These are phyloP conservation scores for Nicotiana benthamiana DNA, from an alignment of 257 asterid species.

Conservation along the genomic window DNA sequence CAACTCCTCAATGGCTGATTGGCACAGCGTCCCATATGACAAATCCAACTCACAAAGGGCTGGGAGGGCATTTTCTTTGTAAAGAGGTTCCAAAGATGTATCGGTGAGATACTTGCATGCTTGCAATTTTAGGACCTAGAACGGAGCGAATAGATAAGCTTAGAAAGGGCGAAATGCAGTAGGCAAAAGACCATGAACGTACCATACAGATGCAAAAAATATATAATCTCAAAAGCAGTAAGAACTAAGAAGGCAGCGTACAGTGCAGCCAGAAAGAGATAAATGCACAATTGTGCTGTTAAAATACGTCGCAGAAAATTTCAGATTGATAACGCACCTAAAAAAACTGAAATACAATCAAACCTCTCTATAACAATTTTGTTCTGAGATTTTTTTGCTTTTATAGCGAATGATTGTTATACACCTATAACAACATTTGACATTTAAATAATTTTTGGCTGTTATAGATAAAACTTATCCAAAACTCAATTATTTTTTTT, in stretches of 20 bases:
- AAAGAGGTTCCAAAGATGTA: slow-evolving; percentile 81
- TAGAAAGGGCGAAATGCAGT: neutral
- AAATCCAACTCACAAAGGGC: slow-evolving; percentile 80
- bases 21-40: slow-evolving; percentile 89
- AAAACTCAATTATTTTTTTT: too few relatives aligned
- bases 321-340: neutral
- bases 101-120: slow-evolving; percentile 96
- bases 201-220: too few relatives aligned
- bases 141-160: neutral
- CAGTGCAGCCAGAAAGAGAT: neutral
- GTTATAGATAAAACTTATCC: too few relatives aligned
- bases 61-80: slow-evolving; percentile 82
- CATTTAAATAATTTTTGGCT: too few relatives aligned
- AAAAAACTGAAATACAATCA: neutral
- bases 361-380: too few relatives aligned
- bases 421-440: too few relatives aligned
- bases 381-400: too few relatives aligned
- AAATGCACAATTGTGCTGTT: neutral
- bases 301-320: neutral
- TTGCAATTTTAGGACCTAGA: slow-evolving; percentile 89
- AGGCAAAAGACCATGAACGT: neutral
- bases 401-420: too few relatives aligned
- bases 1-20: slow-evolving; percentile 82
- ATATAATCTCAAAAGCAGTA: neutral
- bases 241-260: neutral